Percentiles rank a stretch among this genome's conserved stretches.
Evolutionary conservation across 805 yeast species (phyloP).

Genomic region (Saccharomycopsis sp.): DNA sequence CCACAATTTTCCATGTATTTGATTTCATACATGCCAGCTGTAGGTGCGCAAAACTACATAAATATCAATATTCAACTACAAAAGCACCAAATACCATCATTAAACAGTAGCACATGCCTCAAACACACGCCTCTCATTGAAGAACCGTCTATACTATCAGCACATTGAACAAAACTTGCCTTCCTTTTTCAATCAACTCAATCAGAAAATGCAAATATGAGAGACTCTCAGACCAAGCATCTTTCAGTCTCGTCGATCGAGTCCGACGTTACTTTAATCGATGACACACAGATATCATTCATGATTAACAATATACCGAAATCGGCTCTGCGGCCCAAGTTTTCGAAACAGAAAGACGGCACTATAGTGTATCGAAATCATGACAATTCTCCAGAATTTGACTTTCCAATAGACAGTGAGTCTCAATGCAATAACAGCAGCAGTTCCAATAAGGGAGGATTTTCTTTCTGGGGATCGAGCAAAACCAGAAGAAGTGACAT

Average conservation of each 20-base stretch:
- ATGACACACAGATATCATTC: neutral
- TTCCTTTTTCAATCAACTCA: neutral
- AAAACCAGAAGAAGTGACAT: neutral
- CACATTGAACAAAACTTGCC: too few relatives aligned
- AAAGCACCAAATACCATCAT: neutral
- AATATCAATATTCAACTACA: neutral
- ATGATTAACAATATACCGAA: neutral
- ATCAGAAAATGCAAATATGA: neutral
- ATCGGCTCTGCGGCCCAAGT: neutral
- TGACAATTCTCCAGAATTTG: neutral
- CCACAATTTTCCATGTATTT: neutral
- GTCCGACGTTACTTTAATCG: neutral
- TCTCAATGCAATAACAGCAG: neutral
- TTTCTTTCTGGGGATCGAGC: neutral
- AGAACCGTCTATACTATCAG: too few relatives aligned
- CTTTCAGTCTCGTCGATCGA: neutral
- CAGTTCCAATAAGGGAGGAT: neutral
- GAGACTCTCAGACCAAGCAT: neutral
- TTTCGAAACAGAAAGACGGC: neutral
- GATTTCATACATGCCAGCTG: neutral
- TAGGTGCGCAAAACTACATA: too few relatives aligned
- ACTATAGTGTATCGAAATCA: neutral
- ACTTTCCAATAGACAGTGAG: neutral
- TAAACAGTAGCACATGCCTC: neutral
- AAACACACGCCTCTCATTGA: too few relatives aligned